Evolutionary conservation across 1,284 basidiomycete genomes (phyloP).

Genomic region (Ustilago lituana): DNA sequence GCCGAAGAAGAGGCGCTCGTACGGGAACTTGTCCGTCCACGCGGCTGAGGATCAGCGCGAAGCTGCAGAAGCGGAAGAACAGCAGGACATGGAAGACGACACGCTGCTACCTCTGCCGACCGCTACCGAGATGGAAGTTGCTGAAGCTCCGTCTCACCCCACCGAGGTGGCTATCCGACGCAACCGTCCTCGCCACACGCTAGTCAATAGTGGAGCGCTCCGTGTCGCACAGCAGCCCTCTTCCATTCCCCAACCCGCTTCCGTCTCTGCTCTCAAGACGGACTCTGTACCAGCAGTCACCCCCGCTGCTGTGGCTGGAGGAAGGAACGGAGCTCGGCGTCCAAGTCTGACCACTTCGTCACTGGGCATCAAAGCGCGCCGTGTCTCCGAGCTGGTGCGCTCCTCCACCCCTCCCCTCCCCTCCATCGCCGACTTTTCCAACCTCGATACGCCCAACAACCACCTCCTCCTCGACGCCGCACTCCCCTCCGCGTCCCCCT

Average conservation of each 20-base stretch:
- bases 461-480: constrained; percentile 23
- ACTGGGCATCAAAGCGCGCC: constrained; percentile 41
- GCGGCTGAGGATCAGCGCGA: constrained; percentile 7
- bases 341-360: constrained; percentile 34
- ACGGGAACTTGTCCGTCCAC: constrained; percentile 42
- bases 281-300: not conserved
- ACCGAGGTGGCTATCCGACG: constrained; percentile 15
- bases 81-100: constrained; percentile 16
- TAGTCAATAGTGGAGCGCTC: constrained; percentile 47
- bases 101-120: constrained; percentile 16
- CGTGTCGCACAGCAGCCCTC: constrained; percentile 6
- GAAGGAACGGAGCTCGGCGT: constrained; percentile 4
- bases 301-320: not conserved
- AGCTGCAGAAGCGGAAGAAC: not conserved
- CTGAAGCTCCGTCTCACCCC: no score
- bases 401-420: constrained; percentile 36
- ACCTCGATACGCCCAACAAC: constrained; percentile 23
- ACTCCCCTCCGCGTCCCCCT: constrained; percentile 32
- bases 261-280: not conserved
- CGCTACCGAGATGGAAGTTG: not conserved
- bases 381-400: constrained; percentile 41
- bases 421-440: constrained; percentile 28
- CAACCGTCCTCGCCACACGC: constrained; percentile 29
- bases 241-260: constrained; percentile 3
- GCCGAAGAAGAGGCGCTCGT: constrained; percentile 41